Evolutionary conservation across 306 rosid genomes (phyloP), one percentile per base, ranked within the genome.

Genomic region (Vigna unguiculata): DNA sequence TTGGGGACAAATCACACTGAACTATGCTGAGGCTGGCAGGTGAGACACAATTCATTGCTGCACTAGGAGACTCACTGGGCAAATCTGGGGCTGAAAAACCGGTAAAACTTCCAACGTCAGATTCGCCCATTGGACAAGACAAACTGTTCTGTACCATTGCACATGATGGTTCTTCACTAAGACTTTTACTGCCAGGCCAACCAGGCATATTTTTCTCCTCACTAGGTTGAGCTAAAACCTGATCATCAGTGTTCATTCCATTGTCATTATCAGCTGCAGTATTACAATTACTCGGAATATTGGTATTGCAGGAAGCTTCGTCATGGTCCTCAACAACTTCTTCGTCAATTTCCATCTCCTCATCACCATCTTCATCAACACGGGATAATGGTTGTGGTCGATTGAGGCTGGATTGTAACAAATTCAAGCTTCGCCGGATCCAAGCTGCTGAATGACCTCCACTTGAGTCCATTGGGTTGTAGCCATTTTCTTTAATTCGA

Each of bases 301-400:
- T 55, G 40, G 45, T 81, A 68, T 78, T 21, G 66, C 78, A 57
- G 17, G 59, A 69, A 34, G 43, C 74, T 22, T 52, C 74, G 62
- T 60, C 87, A 25, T 72, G 30, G 49, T 86, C 88, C 76, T 90
- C 91, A 81, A 89, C 89, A 72, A 85, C 94, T 76, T 90, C 96
- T 83, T 86, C 99, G 10, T 89, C 98, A 82, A 96, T 93, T 81
- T 96, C 99, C 99, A 96, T 96, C 86, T 96, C 99, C 78, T 86
- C 94, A 82, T 96, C 98, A 74, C 97, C 88, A 66, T 96, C 99
- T 59, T 93, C 94, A 21, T 92, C 98, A 32, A 89, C 78, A 74
- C 74, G 76, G 52, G 86, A 68, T 60, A 88, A 76, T 52, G 84
- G 76, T 12, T 71, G 54, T 3, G 93, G 91, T 81, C 89, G 85